A percentile compares a stretch with the other conserved stretches of the same genome.
Evolutionary conservation across 1,284 basidiomycete species (phyloP).

Genomic region (Ceratobasidium theobromae): DNA sequence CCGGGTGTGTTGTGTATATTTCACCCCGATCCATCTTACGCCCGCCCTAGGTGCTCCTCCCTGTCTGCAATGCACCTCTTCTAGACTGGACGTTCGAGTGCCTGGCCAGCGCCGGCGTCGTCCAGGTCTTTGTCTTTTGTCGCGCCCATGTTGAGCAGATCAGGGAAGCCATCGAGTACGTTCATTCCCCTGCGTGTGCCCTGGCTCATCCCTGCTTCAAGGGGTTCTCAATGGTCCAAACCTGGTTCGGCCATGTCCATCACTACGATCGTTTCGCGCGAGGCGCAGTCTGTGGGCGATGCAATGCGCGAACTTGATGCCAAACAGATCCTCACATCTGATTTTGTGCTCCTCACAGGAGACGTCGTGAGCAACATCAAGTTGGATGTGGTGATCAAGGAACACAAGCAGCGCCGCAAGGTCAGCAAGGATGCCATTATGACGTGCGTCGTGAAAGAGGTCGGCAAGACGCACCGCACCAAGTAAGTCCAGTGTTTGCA

Average conservation of each 20-base stretch:
- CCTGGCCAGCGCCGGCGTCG: slow-evolving; percentile 86
- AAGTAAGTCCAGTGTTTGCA: slow-evolving; percentile 52
- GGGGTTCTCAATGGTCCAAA: slow-evolving; percentile 78
- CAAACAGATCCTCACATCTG: slow-evolving; percentile 85
- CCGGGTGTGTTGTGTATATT: slow-evolving; percentile 56
- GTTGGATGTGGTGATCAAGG: slow-evolving; percentile 84
- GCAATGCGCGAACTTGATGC: slow-evolving; percentile 96
- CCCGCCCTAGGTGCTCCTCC: slow-evolving; percentile 74
- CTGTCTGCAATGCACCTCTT: slow-evolving; percentile 90
- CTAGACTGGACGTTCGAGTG: slow-evolving; percentile 97
- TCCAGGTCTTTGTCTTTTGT: slow-evolving; percentile 94
- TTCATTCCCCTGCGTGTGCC: slow-evolving; percentile 33
- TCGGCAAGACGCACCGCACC: slow-evolving; percentile 67
- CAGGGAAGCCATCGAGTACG: slow-evolving; percentile 77
- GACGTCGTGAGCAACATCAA: slow-evolving; percentile 94
- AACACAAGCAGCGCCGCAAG: slow-evolving; percentile 85
- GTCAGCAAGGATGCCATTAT: slow-evolving; percentile 92
- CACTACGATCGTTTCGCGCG: slow-evolving; percentile 82
- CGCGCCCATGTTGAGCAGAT: slow-evolving; percentile 84
- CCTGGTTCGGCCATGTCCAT: slow-evolving; percentile 79
- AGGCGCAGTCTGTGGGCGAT: slow-evolving; percentile 90
- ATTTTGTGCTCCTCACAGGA: slow-evolving; percentile 92
- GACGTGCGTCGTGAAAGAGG: slow-evolving; percentile 90
- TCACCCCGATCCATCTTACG: background rate
- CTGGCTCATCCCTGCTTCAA: slow-evolving; percentile 39